Conservation (phyloP, 179 eudicot genomes). For the Silene noctiflora region DNA sequence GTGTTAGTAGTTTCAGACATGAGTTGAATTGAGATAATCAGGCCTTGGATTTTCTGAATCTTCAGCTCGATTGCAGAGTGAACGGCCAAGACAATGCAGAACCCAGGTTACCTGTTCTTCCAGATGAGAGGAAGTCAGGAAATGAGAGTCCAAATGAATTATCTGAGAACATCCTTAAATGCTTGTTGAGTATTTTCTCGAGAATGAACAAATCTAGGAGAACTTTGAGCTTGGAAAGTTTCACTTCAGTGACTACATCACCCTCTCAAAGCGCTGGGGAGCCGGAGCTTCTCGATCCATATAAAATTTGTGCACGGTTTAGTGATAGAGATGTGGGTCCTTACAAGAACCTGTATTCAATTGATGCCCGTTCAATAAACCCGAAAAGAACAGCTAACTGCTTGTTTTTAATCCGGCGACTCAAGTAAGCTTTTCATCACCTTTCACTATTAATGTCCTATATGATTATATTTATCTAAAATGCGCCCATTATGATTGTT, state of each 20-base stretch:
- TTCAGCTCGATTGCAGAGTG: constrained; percentile 47
- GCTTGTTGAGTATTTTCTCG: constrained; percentile 57
- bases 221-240: constrained; percentile 29
- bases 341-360: constrained; percentile 45
- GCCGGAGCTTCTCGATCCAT: constrained; percentile 57
- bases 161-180: constrained; percentile 66
- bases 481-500: background rate
- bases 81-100: constrained; percentile 33
- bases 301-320: constrained; percentile 37
- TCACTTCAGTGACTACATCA: constrained; percentile 32
- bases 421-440: constrained; percentile 46
- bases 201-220: constrained; percentile 47
- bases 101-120: constrained; percentile 25
- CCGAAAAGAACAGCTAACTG: constrained; percentile 55
- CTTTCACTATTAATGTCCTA: background rate
- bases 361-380: constrained; percentile 64
- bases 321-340: constrained; percentile 58
- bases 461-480: too few species aligned
- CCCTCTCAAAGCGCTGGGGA: constrained; percentile 23
- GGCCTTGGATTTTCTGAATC: constrained; percentile 26
- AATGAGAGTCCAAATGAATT: constrained; percentile 50
- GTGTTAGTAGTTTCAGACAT: background rate
- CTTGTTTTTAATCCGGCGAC: constrained; percentile 30
- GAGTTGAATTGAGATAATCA: constrained; percentile 15
- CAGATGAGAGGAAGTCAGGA: constrained; percentile 46